Evolutionary conservation across 2,329 filamentous ascomycete species (phyloP), one percentile per base, ranked within the genome.

Genomic region (Aspergillus sp.): DNA sequence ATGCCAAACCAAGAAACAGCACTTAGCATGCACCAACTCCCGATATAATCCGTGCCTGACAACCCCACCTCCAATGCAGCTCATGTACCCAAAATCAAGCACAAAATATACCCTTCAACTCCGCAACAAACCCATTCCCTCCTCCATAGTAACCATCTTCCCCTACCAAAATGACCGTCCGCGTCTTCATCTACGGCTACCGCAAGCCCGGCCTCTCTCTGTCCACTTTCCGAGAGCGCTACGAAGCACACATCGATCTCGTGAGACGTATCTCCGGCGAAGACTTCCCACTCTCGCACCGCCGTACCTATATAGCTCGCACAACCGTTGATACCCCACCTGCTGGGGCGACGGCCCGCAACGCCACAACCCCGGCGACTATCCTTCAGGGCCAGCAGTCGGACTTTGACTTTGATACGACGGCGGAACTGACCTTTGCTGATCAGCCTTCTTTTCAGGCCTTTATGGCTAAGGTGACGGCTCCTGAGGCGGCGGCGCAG

Each of bases 131-230:
- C 19, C 41, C 28, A 13, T 13, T 36, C 1, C 30, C 32, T 36
- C 12, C 32, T 36, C 12, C 32, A 12, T 15, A 13, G 12, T 12
- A 50, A 32, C 2, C 12, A 7, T 50, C 12, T 15, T 4, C 3
- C 10, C 28, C 9, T 30, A 12, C 9, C 10, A 30, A 2, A n/a
- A 54, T 54, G 51, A n/a, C 51, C 15, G 36, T 54, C 36, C 32
- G 36, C 32, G 32, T 54, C 51, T 28, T 54, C 51, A 41, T 54
- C 15, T 30, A 23, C 51, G 51, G 59, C 21, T 41, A 68, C 55
- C 56, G 69, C 59, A 69, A 69, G 36, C 65, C 60, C 9, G 64
- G 66, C 15, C 48, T 69, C 21, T 65, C 67, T 9, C 62, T 62
- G 17, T 54, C 63, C 36, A 58, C 65, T 9, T 71, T 70, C 60